A percentile compares a stretch with the other conserved stretches of the same genome.
phyloP scores from a whole-genome alignment of 805 yeast genomes.

The Komagataella phaffii region DNA sequence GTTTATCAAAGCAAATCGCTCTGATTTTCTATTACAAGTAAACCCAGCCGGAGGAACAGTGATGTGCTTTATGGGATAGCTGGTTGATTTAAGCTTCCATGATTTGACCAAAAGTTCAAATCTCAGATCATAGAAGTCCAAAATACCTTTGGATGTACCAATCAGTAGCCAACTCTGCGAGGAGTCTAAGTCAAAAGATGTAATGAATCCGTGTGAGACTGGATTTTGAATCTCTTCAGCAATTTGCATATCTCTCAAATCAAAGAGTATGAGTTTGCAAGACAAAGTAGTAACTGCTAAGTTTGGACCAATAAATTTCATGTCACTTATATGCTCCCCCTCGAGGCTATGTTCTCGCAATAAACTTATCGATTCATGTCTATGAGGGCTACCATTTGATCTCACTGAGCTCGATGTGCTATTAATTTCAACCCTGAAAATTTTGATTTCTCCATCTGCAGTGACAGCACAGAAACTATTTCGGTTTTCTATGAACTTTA shows the following conservation, averaged over 20 bases:
- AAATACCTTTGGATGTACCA: slow-evolving; percentile 64
- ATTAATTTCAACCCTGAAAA: slow-evolving; percentile 24
- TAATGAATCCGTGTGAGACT: slow-evolving; percentile 50
- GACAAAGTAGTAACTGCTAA: slow-evolving; percentile 33
- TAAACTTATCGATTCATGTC: not conserved
- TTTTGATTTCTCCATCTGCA: slow-evolving; percentile 27
- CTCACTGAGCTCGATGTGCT: slow-evolving; percentile 3
- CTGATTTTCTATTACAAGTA: slow-evolving; percentile 18
- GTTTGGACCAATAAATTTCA: not conserved
- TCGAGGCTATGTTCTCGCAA: slow-evolving; percentile 21
- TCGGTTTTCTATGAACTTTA: slow-evolving; percentile 38
- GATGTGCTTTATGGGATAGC: slow-evolving; percentile 35
- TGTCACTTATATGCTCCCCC: slow-evolving; percentile 26
- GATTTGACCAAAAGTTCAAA: slow-evolving; percentile 46
- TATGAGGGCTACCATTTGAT: slow-evolving; percentile 4
- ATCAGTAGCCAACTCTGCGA: slow-evolving; percentile 48
- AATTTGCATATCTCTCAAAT: slow-evolving; percentile 41
- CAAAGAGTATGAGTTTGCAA: slow-evolving; percentile 37
- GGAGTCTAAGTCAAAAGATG: slow-evolving; percentile 43
- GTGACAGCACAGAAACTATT: slow-evolving; percentile 48
- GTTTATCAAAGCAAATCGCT: slow-evolving; percentile 36
- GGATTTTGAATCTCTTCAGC: slow-evolving; percentile 35
- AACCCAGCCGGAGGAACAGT: slow-evolving; percentile 19
- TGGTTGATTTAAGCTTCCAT: slow-evolving; percentile 36
- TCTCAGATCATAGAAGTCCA: slow-evolving; percentile 74